Evolutionary conservation across 2,329 filamentous ascomycete genomes (phyloP).

Genomic region (Botrytis tulipae): DNA sequence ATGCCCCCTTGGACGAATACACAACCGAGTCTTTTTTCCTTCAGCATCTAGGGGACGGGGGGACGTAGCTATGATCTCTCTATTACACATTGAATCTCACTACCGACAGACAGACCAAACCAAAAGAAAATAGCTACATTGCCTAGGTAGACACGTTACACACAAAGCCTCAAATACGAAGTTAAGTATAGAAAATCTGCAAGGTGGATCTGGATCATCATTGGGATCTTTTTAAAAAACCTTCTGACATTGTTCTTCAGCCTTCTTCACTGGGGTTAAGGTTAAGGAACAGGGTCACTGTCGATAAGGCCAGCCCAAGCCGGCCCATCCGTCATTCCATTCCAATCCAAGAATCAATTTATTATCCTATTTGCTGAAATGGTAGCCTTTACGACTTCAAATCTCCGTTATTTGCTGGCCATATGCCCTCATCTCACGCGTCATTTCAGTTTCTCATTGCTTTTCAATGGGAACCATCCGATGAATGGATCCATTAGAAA

Average conservation of each 20-base stretch:
- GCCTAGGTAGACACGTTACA: background rate
- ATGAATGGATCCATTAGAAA: constrained; percentile 1
- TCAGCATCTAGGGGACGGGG: too few relatives aligned
- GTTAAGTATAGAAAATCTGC: constrained; percentile 8
- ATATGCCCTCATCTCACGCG: background rate
- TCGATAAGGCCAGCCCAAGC: constrained; percentile 3
- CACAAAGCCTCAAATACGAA: background rate
- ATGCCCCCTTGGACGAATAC: background rate
- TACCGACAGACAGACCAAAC: background rate
- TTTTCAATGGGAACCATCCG: background rate
- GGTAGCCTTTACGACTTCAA: background rate
- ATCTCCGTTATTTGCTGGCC: background rate
- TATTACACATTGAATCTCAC: background rate
- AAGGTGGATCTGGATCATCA: constrained; percentile 23
- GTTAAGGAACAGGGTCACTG: constrained; percentile 3
- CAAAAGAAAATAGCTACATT: background rate
- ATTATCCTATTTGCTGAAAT: background rate
- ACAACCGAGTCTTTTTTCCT: background rate
- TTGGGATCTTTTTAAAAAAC: constrained; percentile 19
- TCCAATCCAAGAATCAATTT: background rate
- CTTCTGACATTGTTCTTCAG: constrained; percentile 21
- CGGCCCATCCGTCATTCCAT: background rate
- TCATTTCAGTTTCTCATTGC: constrained; percentile 9
- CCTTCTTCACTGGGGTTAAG: constrained; percentile 11
- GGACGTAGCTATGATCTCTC: background rate